Conservation (phyloP, 352 stramenopile genomes). For the Pythium diclinum region DNA sequence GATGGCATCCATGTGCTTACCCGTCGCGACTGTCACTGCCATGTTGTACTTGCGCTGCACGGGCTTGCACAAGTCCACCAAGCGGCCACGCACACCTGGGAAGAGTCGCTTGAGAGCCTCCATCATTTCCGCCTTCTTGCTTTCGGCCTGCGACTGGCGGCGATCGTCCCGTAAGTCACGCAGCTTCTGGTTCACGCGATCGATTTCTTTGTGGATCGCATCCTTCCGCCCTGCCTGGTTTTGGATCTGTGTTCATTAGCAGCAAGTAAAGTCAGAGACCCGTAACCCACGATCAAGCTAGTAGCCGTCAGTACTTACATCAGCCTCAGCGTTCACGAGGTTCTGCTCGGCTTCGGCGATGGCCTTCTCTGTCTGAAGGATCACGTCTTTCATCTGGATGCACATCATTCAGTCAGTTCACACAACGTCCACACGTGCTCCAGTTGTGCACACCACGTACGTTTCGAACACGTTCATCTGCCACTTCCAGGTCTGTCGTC, state of each 20-base stretch:
- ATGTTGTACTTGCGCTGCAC: constrained; percentile 96
- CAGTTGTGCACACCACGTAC: constrained; percentile 25
- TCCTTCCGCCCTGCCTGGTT: constrained; percentile 58
- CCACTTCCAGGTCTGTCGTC: constrained; percentile 52
- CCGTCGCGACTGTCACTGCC: constrained; percentile 96
- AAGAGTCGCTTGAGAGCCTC: constrained; percentile 85
- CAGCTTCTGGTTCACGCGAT: constrained; percentile 82
- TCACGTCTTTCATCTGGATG: constrained; percentile 66
- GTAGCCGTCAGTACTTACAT: constrained; percentile 28
- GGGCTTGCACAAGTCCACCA: constrained; percentile 97
- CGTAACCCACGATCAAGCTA: neutral
- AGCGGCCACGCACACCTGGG: constrained; percentile 91
- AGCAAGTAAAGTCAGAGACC: neutral
- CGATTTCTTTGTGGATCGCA: constrained; percentile 59
- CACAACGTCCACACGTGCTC: neutral
- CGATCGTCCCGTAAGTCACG: constrained; percentile 91
- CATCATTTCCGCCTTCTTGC: constrained; percentile 68
- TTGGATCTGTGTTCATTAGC: constrained; percentile 35
- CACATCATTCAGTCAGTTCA: neutral
- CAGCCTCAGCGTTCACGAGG: constrained; percentile 51
- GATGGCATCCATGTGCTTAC: constrained; percentile 96
- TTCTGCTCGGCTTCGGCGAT: constrained; percentile 52
- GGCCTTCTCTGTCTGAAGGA: constrained; percentile 51
- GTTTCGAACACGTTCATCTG: constrained; percentile 61
- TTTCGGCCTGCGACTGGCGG: constrained; percentile 90